These are phyloP conservation scores for Alternaria novae-zelandiae DNA, from an alignment of 2,329 filamentous ascomycete species.

Conservation along the genomic window DNA sequence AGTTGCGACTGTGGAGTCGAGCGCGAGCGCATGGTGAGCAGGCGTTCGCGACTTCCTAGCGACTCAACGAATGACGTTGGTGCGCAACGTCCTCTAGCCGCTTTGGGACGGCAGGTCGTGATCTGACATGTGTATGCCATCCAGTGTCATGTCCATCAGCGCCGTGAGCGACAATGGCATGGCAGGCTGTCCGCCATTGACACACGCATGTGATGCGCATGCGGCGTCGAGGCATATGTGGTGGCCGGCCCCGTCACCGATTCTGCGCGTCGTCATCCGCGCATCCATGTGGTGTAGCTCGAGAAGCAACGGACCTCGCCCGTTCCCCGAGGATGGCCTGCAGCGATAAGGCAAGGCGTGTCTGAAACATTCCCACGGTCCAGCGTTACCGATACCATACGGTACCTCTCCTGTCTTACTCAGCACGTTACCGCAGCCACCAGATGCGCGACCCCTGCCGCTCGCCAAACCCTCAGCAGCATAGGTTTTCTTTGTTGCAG, in stretches of 20 bases:
- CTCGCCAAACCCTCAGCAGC: constrained; percentile 18
- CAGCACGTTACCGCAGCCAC: constrained; percentile 13
- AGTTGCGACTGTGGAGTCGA: constrained; percentile 1
- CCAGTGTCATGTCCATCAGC: not conserved
- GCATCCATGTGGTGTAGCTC: constrained; percentile 1
- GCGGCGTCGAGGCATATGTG: not conserved
- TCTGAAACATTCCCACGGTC: not conserved
- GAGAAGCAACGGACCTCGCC: not conserved
- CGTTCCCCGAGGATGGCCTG: not conserved
- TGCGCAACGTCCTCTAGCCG: constrained; percentile 10
- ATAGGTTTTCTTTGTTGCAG: constrained; percentile 18
- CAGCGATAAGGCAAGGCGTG: not conserved
- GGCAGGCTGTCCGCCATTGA: not conserved
- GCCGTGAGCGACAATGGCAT: not conserved
- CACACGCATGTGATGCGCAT: not conserved
- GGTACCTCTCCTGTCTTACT: constrained; percentile 4
- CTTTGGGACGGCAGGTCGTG: not conserved
- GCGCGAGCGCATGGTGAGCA: not conserved
- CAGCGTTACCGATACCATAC: not conserved
- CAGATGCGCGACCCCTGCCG: constrained; percentile 15
- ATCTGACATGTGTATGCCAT: not conserved
- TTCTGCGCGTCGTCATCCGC: constrained; percentile 1
- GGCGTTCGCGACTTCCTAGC: constrained; percentile 6
- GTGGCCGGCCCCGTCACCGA: not conserved
- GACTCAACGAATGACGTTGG: constrained; percentile 21